phyloP scores from a whole-genome alignment of 176 grass and related monocot genomes.

The Avena eriantha region DNA sequence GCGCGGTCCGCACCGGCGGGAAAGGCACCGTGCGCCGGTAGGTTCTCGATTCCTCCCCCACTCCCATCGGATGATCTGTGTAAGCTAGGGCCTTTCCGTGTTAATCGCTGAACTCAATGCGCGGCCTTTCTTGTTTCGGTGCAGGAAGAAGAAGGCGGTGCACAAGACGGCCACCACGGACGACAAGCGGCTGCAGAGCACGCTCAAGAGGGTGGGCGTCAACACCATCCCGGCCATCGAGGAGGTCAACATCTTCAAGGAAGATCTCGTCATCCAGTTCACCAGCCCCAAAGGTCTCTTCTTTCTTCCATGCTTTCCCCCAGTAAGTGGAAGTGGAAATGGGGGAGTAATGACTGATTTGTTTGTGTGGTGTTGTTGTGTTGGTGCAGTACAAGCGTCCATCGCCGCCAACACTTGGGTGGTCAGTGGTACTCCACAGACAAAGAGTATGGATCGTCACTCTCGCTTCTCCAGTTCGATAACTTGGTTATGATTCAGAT shows the following conservation, averaged over 20 bases:
- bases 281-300: conserved; percentile 81
- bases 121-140: background rate
- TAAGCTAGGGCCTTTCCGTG: background rate
- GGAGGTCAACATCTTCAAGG: conserved; percentile 99
- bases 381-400: conserved; percentile 88
- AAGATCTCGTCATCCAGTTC: conserved; percentile 99
- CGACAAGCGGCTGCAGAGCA: conserved; percentile 96
- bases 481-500: background rate
- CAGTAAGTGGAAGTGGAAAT: background rate
- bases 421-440: conserved; percentile 91
- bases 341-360: background rate
- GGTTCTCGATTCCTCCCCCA: background rate
- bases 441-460: conserved; percentile 69
- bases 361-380: background rate
- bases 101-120: background rate
- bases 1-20: conserved; percentile 86
- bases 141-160: conserved; percentile 98
- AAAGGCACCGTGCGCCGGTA: conserved; percentile 89
- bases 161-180: conserved; percentile 90
- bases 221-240: conserved; percentile 96
- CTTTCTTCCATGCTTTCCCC: background rate
- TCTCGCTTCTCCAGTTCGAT: background rate
- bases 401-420: conserved; percentile 99
- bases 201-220: conserved; percentile 95
- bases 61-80: background rate